phyloP scores from a whole-genome alignment of 2,329 filamentous ascomycete genomes.

The Huntiella savannae region DNA sequence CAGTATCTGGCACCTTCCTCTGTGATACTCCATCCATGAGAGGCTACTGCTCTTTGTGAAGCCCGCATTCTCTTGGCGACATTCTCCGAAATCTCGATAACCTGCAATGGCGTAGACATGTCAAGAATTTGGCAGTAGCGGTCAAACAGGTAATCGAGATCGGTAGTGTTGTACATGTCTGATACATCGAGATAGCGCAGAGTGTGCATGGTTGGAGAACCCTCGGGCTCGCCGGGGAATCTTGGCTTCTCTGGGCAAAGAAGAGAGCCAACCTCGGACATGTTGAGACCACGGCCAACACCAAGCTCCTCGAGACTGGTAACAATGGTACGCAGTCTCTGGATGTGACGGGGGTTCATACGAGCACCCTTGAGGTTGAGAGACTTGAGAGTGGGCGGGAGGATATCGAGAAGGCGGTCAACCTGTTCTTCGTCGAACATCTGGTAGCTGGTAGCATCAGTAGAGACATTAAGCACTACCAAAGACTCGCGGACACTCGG shows the following conservation, averaged over 20 bases:
- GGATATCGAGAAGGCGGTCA: slow-evolving; percentile 40
- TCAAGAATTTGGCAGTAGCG: slow-evolving; percentile 37
- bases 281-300: slow-evolving; percentile 46
- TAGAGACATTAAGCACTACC: slow-evolving; percentile 53
- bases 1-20: slow-evolving; percentile 48
- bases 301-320: slow-evolving; percentile 44
- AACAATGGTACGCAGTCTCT: slow-evolving; percentile 25
- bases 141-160: slow-evolving; percentile 33
- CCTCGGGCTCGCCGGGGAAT: slow-evolving; percentile 53
- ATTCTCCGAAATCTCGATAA: slow-evolving; percentile 55
- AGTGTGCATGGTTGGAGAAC: slow-evolving; percentile 44
- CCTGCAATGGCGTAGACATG: slow-evolving; percentile 47
- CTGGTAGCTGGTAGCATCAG: slow-evolving; percentile 53
- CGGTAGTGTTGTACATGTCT: slow-evolving; percentile 24
- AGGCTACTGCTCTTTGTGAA: slow-evolving; percentile 37
- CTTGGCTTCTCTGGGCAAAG: slow-evolving; percentile 36
- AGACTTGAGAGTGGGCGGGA: slow-evolving; percentile 50
- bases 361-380: slow-evolving; percentile 59
- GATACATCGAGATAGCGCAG: slow-evolving; percentile 63
- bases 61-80: slow-evolving; percentile 46
- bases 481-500: slow-evolving; percentile 45
- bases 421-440: slow-evolving; percentile 49
- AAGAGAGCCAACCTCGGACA: slow-evolving; percentile 46
- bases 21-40: slow-evolving; percentile 50
- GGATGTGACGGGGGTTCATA: slow-evolving; percentile 46